Percentiles rank a stretch among this genome's conserved stretches.
Evolutionary conservation across 768 basidiomycete genomes (phyloP).

Genomic region (Suillus decipiens): DNA sequence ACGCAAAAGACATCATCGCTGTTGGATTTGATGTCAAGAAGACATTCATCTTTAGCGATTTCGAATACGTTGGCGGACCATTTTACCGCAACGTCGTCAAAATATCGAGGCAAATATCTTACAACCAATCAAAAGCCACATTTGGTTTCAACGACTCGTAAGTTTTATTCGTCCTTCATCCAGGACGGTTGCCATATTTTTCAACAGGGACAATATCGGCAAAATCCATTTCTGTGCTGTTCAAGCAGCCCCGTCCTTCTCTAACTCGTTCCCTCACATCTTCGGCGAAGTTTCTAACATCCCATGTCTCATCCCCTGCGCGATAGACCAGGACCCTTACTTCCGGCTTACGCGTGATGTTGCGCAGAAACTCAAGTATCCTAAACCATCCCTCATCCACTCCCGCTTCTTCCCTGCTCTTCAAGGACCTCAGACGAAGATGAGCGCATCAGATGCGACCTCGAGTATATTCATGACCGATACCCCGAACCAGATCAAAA

Average conservation of each 20-base stretch:
- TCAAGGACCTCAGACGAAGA: slow-evolving; percentile 97
- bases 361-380: slow-evolving; percentile 91
- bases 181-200: slow-evolving; percentile 4
- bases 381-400: slow-evolving; percentile 90
- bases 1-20: slow-evolving; percentile 96
- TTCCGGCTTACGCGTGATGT: slow-evolving; percentile 98
- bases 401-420: slow-evolving; percentile 98
- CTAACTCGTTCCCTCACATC: slow-evolving; percentile 98
- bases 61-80: slow-evolving; percentile 84
- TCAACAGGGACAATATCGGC: slow-evolving; percentile 89
- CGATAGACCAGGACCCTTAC: slow-evolving; percentile 97
- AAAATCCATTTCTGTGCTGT: slow-evolving; percentile 96
- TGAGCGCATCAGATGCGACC: slow-evolving; percentile 95
- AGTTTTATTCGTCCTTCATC: slow-evolving; percentile 32
- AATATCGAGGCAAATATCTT: slow-evolving; percentile 90
- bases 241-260: slow-evolving; percentile 96
- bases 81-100: slow-evolving; percentile 96
- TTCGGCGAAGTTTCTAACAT: slow-evolving; percentile 82
- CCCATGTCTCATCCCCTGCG: slow-evolving; percentile 95
- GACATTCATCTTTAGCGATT: slow-evolving; percentile 97
- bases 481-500: slow-evolving; percentile 90
- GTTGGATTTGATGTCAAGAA: slow-evolving; percentile 89
- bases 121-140: slow-evolving; percentile 90
- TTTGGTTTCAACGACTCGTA: slow-evolving; percentile 98
- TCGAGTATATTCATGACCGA: slow-evolving; percentile 97